Conservation (phyloP, 345 rosid genomes). For the Cardamine occulta region DNA sequence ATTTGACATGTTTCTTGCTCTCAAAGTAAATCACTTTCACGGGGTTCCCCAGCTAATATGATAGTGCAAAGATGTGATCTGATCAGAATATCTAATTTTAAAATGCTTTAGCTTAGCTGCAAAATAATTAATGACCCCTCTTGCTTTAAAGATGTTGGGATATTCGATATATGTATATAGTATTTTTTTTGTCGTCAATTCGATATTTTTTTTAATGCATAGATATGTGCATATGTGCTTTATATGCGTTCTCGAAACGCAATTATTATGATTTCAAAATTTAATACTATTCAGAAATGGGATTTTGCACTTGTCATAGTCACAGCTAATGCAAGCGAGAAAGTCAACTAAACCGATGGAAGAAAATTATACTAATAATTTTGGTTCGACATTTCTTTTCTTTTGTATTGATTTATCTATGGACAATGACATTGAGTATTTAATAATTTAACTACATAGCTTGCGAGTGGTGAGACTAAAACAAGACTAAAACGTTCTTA, state of each 20-base stretch:
- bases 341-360: constrained; percentile 20
- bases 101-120: constrained; percentile 1
- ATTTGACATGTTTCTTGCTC: constrained; percentile 32
- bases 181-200: no score
- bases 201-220: not conserved
- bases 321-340: constrained; percentile 17
- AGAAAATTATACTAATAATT: not conserved
- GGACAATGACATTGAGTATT: no score
- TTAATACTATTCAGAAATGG: not conserved
- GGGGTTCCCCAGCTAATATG: constrained; percentile 25
- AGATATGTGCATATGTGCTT: constrained; percentile 7
- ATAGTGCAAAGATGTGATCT: constrained; percentile 16
- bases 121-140: not conserved
- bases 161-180: no score
- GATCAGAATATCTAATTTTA: not conserved
- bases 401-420: not conserved
- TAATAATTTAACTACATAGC: not conserved
- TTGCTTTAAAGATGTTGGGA: not conserved
- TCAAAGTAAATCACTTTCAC: constrained; percentile 14
- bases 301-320: constrained; percentile 19
- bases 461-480: not conserved
- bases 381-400: not conserved
- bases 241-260: constrained; percentile 3
- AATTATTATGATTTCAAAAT: not conserved
- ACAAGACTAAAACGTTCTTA: not conserved